Evolutionary conservation across 768 basidiomycete species (phyloP), one percentile per base, ranked within the genome.

Genomic region (Tulasnella sp.): DNA sequence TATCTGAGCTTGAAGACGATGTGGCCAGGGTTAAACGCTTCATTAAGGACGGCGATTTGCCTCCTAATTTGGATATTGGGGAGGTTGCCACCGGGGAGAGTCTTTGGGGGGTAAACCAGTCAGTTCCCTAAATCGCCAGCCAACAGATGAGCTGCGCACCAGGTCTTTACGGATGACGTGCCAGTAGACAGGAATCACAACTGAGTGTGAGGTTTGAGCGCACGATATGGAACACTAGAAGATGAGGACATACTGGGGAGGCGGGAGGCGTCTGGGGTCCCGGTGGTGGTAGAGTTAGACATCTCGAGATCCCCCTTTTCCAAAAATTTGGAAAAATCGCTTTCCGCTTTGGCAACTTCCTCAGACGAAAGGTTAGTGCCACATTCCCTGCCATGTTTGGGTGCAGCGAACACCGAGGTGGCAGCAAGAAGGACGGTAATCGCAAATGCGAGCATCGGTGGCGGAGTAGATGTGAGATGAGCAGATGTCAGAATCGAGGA

Each of bases 31-130:
- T 59, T n/a, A 49, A 63, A 65, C 25, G 58, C 61, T 11, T 53
- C 23, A 51, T 65, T 65, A 21, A 65, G 39, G 17, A 57, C 54
- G 23, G 39, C 34, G 57, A 64, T 64, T 50, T 62, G 62, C 7
- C 37, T 15, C 14, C 21, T 19, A 36, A 64, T 72, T 32, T 63
- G 62, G 9, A 29, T 32, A 11, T 29, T 39, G n/a, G 59, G 25
- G 40, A 55, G 12, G 37, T 55, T 12, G 9, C 53, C 53, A 17
- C 37, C 39, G 17, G 43, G 21, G 5, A 17, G 25, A 14, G 53
- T 48, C 45, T 48, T 5, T 19, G 6, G 6, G n/a, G 3, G n/a
- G 19, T n/a, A 12, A n/a, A 25, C 15, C 34, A 6, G 34, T 25
- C n/a, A 14, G 3, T n/a, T 9, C 1, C 27, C 27, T 14, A 2